Base-by-base conservation (phyloP, 345 rosid species). In the Rhodamnia rubescens region DNA sequence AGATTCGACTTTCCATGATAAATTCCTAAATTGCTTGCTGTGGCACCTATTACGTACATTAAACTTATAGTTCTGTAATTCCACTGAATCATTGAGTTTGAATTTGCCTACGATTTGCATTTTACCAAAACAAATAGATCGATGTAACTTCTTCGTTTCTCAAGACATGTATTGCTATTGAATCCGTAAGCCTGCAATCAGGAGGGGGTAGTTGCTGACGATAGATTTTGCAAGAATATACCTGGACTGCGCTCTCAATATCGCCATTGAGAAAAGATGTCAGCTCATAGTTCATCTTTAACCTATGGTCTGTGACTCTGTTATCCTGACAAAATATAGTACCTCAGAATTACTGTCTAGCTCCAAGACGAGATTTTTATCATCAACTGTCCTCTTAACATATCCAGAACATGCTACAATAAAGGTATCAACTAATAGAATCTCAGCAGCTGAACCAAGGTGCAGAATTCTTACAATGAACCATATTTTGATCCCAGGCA, bases 271-370 rank as follows among this genome's bases (percentile, higher is more conserved):
- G 96, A 90, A 97, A 97, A 52, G 98, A 90, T 49, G 94, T 89
- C 58, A 95, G 99, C 90, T 91, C 91, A 61, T 89, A 97, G 90
- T 97, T 95, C 96, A 91, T 91, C 93, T 97, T 97, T 53, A 97
- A 90, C 91, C 98, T 91, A 89, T 97, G 99, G 89, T 97, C 98
- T 27, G 99, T 97, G 84, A 95, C 98, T 88, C 99, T 90, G 85
- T 93, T 95, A 88, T 97, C 98, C 98, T 97, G 88, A 82, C 84
- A 49, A 87, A 86, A 69, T 54, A 55, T 20, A 64, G 57, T 7
- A 80, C 74, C 40, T 36, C 40, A 69, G 47, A 69, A 69, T 69
- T 36, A 69, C 80, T 10, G 21, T 69, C 16, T 47, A 13, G 36
- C 47, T 6, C 5, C 47, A 69, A 69, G 80, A 69, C 24, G 6